A percentile compares a stretch with the other conserved stretches of the same genome.
phyloP scores from a whole-genome alignment of 345 rosid genomes.

The Populus deltoides region DNA sequence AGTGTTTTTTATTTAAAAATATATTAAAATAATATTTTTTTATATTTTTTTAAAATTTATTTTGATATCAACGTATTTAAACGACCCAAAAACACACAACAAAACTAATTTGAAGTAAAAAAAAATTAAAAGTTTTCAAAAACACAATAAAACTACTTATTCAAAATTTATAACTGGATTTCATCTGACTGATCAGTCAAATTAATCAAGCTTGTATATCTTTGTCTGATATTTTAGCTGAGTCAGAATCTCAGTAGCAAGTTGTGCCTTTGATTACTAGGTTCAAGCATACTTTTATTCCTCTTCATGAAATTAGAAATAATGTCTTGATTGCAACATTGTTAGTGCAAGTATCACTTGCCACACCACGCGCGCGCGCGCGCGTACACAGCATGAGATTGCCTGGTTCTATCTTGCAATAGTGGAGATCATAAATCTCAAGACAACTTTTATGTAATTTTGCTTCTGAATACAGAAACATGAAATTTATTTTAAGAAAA shows the following conservation, averaged over 20 bases:
- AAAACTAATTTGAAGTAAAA: too few species aligned
- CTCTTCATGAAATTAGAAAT: not conserved
- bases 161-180: not conserved
- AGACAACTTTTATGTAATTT: too few species aligned
- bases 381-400: too few species aligned
- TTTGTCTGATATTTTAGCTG: constrained; percentile 9
- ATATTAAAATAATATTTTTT: too few species aligned
- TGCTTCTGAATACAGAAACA: too few species aligned
- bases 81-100: fast-evolving
- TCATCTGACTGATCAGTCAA: not conserved
- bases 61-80: fast-evolving
- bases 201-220: not conserved
- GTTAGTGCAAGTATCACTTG: not conserved
- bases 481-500: too few species aligned
- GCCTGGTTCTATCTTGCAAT: too few species aligned
- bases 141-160: fast-evolving
- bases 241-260: constrained; percentile 17
- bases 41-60: too few species aligned
- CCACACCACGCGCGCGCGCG: too few species aligned
- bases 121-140: fast-evolving
- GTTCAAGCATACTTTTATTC: not conserved
- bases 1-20: too few species aligned
- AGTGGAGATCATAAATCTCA: too few species aligned
- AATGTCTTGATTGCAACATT: not conserved
- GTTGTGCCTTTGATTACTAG: not conserved